These are phyloP conservation scores for Pelargonium citronellum DNA, from an alignment of 441 rosid species.

Conservation along the genomic window DNA sequence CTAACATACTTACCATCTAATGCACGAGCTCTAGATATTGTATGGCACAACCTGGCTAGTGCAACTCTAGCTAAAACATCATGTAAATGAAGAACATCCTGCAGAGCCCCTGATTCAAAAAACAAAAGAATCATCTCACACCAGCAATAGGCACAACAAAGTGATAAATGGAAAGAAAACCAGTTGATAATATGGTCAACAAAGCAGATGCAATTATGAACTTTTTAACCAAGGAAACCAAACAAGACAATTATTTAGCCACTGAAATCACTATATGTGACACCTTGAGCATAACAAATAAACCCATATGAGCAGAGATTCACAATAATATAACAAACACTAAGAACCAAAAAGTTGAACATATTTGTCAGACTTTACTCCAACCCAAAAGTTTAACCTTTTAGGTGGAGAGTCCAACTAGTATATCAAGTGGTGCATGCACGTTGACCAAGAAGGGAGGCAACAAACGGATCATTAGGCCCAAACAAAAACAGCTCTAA, in stretches of 20 bases:
- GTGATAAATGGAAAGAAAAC: constrained; percentile 5
- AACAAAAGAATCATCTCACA: constrained; percentile 24
- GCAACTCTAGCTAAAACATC: constrained; percentile 99
- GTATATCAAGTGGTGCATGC: too few species aligned
- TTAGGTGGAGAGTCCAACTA: too few species aligned
- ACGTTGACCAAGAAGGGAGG: too few species aligned
- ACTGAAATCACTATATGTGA: not conserved
- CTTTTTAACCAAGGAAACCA: not conserved
- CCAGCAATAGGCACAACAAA: constrained; percentile 12
- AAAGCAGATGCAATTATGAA: not conserved
- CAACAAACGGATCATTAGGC: too few species aligned
- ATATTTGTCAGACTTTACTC: too few species aligned
- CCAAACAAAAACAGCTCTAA: too few species aligned
- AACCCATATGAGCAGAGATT: too few species aligned
- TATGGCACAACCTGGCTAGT: constrained; percentile 87
- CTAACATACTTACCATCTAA: constrained; percentile 65
- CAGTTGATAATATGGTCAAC: not conserved
- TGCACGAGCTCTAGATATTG: constrained; percentile 80
- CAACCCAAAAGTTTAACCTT: too few species aligned
- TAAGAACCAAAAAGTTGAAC: too few species aligned
- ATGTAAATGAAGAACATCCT: constrained; percentile 97
- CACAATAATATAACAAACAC: too few species aligned
- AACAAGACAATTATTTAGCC: not conserved
- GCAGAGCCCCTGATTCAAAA: constrained; percentile 80
- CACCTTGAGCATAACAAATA: not conserved